phyloP scores from a whole-genome alignment of 2,329 filamentous ascomycete genomes.

The Neofusicoccum cordaticola region DNA sequence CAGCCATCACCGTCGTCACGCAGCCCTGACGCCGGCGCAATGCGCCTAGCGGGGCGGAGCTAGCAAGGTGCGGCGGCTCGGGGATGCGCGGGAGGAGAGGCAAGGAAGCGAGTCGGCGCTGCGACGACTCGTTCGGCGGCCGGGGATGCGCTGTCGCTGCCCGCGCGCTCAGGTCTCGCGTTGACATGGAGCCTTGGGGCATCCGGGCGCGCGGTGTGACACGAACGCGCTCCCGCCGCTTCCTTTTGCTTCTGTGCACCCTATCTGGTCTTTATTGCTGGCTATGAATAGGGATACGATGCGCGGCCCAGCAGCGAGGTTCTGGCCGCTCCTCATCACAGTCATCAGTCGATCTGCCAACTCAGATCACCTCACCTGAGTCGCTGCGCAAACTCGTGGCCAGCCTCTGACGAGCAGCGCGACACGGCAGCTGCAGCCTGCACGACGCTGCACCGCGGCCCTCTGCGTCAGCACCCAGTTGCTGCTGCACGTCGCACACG shows the following conservation, averaged over 20 bases:
- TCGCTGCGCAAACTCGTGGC: not conserved
- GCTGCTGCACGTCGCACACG: not conserved
- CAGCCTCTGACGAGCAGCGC: not conserved
- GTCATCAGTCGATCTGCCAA: constrained; percentile 10
- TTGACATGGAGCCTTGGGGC: not conserved
- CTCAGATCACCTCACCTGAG: constrained; percentile 13
- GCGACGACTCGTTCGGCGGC: not conserved
- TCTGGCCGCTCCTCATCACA: constrained; percentile 3
- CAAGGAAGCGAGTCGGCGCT: not conserved
- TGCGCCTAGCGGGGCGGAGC: constrained; percentile 6
- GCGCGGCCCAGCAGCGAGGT: constrained; percentile 4
- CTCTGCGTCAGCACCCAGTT: not conserved
- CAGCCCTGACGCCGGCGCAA: not conserved
- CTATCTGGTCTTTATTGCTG: constrained; percentile 9
- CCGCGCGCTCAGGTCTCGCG: too few relatives aligned
- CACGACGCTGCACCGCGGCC: not conserved
- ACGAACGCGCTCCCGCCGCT: not conserved
- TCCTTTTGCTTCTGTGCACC: constrained; percentile 7
- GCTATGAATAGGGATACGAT: constrained; percentile 15
- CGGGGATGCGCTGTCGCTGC: not conserved
- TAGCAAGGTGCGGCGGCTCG: constrained; percentile 12
- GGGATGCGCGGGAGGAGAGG: constrained; percentile 11
- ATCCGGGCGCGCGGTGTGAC: not conserved
- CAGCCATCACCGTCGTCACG: constrained; percentile 2
- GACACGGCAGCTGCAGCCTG: constrained; percentile 11